Conservation (phyloP, 148 eudicot genomes). For the Rhododendron molle region DNA sequence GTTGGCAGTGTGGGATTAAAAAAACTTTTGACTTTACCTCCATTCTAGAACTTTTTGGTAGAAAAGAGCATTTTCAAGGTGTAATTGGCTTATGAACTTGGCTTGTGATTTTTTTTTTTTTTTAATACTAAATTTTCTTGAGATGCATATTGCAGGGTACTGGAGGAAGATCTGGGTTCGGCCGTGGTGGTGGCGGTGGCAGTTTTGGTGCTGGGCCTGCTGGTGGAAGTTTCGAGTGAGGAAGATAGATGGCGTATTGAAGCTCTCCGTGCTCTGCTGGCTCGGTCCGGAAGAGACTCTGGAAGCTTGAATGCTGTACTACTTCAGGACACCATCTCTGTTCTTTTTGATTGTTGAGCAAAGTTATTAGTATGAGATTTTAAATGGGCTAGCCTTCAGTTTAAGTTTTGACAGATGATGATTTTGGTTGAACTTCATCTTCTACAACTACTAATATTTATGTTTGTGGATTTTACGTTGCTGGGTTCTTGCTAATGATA, state of each 20-base stretch:
- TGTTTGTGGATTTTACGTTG: not conserved
- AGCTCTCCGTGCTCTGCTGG: not conserved
- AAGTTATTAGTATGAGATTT: not conserved
- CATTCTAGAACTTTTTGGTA: not conserved
- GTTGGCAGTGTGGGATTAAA: not conserved
- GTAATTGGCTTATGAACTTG: not conserved
- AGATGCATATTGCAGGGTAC: constrained; percentile 39
- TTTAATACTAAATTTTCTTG: not conserved
- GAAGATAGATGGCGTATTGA: not conserved
- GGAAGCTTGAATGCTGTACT: not conserved
- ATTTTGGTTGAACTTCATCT: not conserved
- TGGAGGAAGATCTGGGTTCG: constrained; percentile 62
- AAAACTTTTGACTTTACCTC: not conserved
- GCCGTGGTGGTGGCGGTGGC: constrained; percentile 60
- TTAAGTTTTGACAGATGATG: not conserved
- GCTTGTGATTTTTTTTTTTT: not conserved
- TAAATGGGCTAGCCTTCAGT: not conserved
- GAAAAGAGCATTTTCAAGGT: too few species aligned
- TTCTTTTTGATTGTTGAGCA: not conserved
- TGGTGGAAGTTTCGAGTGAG: constrained; percentile 9
- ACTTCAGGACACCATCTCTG: not conserved
- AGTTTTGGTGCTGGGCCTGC: constrained; percentile 37
- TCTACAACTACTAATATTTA: not conserved
- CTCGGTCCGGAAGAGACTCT: not conserved
- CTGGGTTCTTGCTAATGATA: not conserved